phyloP scores from a whole-genome alignment of 2,329 filamentous ascomycete species.

The Cordyceps javanica region DNA sequence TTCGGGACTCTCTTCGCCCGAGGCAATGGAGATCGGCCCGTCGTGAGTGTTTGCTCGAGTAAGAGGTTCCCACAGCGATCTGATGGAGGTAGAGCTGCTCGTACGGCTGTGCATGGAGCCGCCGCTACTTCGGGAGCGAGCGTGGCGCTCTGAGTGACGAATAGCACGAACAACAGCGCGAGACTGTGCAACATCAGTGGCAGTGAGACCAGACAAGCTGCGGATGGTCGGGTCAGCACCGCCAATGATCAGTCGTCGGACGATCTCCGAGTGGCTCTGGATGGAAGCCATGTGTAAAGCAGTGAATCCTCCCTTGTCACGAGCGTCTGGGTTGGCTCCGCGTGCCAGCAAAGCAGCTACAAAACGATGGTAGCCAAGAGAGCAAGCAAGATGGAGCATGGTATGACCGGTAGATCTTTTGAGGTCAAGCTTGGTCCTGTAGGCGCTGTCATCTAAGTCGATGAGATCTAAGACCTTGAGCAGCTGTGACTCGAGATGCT shows the following conservation, averaged over 20 bases:
- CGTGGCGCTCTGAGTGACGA: conserved; percentile 54
- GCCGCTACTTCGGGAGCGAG: conserved; percentile 64
- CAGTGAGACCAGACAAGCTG: conserved; percentile 63
- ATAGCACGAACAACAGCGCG: conserved; percentile 58
- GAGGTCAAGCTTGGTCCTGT: conserved; percentile 61
- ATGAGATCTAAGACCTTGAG: conserved; percentile 72
- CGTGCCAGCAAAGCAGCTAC: conserved; percentile 70
- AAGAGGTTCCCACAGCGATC: conserved; percentile 59
- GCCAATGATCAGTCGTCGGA: conserved; percentile 65
- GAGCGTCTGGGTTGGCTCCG: conserved; percentile 68
- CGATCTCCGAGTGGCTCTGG: conserved; percentile 68
- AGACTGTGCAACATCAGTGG: conserved; percentile 65
- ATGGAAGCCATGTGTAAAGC: conserved; percentile 77
- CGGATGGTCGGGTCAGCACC: conserved; percentile 67
- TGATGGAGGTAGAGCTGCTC: conserved; percentile 61
- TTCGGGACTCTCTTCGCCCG: conserved; percentile 37
- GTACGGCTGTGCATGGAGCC: conserved; percentile 53
- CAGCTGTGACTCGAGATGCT: conserved; percentile 60
- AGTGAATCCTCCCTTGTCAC: conserved; percentile 75
- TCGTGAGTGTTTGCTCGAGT: conserved; percentile 27
- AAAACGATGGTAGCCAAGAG: conserved; percentile 67
- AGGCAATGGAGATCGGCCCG: conserved; percentile 34
- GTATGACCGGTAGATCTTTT: conserved; percentile 64
- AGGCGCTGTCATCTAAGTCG: conserved; percentile 67
- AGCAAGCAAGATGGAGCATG: conserved; percentile 73